phyloP scores from a whole-genome alignment of 441 rosid genomes.

The Erodium texanum region DNA sequence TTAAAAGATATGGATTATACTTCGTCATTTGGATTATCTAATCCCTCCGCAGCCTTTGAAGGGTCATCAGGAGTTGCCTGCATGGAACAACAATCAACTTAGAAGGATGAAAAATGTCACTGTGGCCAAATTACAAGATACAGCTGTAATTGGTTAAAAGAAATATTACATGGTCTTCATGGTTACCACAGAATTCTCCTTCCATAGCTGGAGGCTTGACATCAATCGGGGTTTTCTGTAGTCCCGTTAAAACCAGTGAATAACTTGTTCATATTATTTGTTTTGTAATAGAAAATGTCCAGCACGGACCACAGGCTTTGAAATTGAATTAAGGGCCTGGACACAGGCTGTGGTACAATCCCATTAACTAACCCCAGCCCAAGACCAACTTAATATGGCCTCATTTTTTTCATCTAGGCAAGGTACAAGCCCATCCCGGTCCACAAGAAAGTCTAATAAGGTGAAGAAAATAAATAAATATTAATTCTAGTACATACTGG shows the following conservation, averaged over 20 bases:
- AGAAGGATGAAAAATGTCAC: slow-evolving; percentile 2
- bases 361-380: too few species aligned
- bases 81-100: slow-evolving; percentile 18
- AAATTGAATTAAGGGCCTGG: too few species aligned
- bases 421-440: too few species aligned
- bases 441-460: too few species aligned
- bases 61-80: slow-evolving; percentile 42
- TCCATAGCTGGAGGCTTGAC: slow-evolving; percentile 43
- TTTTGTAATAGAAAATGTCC: too few species aligned
- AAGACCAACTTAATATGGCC: too few species aligned
- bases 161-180: slow-evolving; percentile 36
- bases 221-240: slow-evolving; percentile 48
- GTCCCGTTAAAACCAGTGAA: slow-evolving; percentile 16
- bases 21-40: slow-evolving; percentile 34
- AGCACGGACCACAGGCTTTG: too few species aligned
- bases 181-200: slow-evolving; percentile 37
- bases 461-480: neutral
- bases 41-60: slow-evolving; percentile 27
- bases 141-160: slow-evolving; percentile 8
- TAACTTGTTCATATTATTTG: too few species aligned
- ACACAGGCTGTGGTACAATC: too few species aligned
- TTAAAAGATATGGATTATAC: slow-evolving; percentile 24
- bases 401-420: too few species aligned
- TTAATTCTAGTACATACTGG: slow-evolving; percentile 33
- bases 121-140: slow-evolving; percentile 4